A percentile compares a stretch with the other conserved stretches of the same genome.
phyloP scores from a whole-genome alignment of 805 yeast species.

The Vanderwaltozyma yarrowii region DNA sequence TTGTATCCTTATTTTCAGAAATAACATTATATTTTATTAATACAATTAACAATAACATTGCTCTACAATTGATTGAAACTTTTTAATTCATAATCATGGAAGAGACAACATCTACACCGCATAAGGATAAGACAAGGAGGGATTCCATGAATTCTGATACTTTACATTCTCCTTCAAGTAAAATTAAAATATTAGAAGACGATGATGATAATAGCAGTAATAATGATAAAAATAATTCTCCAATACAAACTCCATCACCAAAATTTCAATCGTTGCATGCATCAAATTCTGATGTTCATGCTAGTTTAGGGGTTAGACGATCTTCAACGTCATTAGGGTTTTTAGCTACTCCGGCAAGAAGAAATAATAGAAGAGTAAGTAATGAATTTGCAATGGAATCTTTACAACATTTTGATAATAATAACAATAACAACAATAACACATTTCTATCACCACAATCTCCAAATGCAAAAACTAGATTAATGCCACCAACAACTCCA shows the following conservation, averaged over 20 bases:
- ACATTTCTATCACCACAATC: slow-evolving; percentile 8
- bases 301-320: slow-evolving; percentile 10
- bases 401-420: slow-evolving; percentile 2
- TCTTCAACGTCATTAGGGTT: slow-evolving; percentile 20
- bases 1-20: too few species aligned
- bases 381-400: slow-evolving; percentile 2
- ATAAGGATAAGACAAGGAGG: too few species aligned
- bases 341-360: slow-evolving; percentile 20
- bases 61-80: too few species aligned
- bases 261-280: neutral
- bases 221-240: too few species aligned
- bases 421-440: slow-evolving; percentile 1
- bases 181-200: too few species aligned
- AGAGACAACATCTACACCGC: too few species aligned
- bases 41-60: too few species aligned
- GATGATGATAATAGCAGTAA: too few species aligned
- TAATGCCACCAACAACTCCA: slow-evolving; percentile 27
- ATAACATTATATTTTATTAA: too few species aligned
- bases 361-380: neutral
- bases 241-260: neutral
- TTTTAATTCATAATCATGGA: too few species aligned
- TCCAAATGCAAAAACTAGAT: slow-evolving; percentile 10
- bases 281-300: slow-evolving; percentile 1
- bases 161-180: too few species aligned
- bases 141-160: too few species aligned